These are phyloP conservation scores for Astragalus glycyphyllos DNA, from an alignment of 306 rosid species.

Conservation along the genomic window DNA sequence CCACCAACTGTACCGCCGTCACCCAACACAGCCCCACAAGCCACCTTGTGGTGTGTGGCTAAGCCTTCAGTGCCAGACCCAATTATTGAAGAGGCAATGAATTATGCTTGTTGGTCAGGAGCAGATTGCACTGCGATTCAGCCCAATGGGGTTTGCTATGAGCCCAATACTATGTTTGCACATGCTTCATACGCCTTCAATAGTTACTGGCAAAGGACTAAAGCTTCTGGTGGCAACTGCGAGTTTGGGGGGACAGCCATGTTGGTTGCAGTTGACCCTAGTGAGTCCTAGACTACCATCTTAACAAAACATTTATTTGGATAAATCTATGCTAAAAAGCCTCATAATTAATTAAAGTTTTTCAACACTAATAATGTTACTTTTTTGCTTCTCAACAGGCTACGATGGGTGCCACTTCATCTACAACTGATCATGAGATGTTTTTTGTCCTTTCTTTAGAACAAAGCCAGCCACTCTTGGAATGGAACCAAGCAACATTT, in stretches of 20 bases:
- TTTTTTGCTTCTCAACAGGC: slow-evolving; percentile 52
- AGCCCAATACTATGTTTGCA: slow-evolving; percentile 67
- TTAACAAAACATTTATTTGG: neutral
- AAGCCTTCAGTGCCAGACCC: slow-evolving; percentile 98
- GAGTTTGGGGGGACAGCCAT: slow-evolving; percentile 92
- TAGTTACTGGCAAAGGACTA: slow-evolving; percentile 85
- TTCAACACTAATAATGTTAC: slow-evolving; percentile 1
- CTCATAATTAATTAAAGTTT: slow-evolving; percentile 8
- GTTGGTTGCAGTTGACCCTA: slow-evolving; percentile 83
- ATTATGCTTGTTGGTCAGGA: slow-evolving; percentile 89
- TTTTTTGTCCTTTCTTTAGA: neutral
- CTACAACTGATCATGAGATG: slow-evolving; percentile 37
- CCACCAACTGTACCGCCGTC: slow-evolving; percentile 81
- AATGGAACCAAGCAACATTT: slow-evolving; percentile 32
- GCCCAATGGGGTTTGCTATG: slow-evolving; percentile 76
- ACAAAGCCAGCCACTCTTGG: slow-evolving; percentile 24
- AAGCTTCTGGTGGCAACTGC: slow-evolving; percentile 75
- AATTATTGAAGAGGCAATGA: slow-evolving; percentile 90
- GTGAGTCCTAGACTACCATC: slow-evolving; percentile 49
- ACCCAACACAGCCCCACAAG: slow-evolving; percentile 46
- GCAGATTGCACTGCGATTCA: slow-evolving; percentile 74
- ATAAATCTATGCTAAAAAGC: neutral
- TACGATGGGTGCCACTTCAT: slow-evolving; percentile 67
- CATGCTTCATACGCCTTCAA: slow-evolving; percentile 95
- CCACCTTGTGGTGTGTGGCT: slow-evolving; percentile 88